Base-by-base conservation (phyloP, 257 asterid species). In the Rhazya stricta region DNA sequence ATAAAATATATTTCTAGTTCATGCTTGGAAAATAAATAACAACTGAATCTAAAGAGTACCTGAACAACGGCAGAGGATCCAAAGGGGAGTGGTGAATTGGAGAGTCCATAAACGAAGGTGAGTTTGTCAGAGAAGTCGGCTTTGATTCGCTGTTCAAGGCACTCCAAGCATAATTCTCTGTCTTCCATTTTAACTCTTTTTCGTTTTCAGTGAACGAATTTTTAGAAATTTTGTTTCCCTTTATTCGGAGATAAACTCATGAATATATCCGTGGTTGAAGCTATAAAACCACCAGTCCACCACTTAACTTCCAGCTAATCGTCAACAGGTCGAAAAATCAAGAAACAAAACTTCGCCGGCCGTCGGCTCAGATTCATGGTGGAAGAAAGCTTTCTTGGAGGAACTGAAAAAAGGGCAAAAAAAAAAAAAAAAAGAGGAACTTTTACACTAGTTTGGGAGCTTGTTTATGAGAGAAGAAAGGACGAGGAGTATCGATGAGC, bases 11-110 rank as follows among this genome's bases (percentile, higher is more conserved):
- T 53, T 23, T 3, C 10, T 21, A 69, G 68, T 25, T 10, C 18
- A 53, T 18, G 34, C 29, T 19, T 30, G 68, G n/a, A 29, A 61
- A n/a, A 43, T 36, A 60, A 36, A 1, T 13, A n/a, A 39, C 39
- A 48, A 46, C 5, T 15, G 67, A 32, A 57, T 68, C 56, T 34
- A 65, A 3, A 79, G 37, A 60, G 71, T 63, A 91, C 98, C 96
- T 90, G 90, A 79, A 94, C 92, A 72, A 91, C 80, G 36, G 97
- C 97, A 39, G 82, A 67, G 54, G 94, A 88, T 61, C 87, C 97
- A 29, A 89, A 94, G 34, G 97, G 97, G 66, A 90, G 88, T 25
- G 86, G 83, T 13, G 92, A 86, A 82, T 87, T 86, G 56, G 98
- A 85, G 80, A 90, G 72, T 50, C 94, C 91, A 75, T 84, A 85